Base-by-base conservation (phyloP, 2,329 filamentous ascomycete species). In the Monosporascus sp. region DNA sequence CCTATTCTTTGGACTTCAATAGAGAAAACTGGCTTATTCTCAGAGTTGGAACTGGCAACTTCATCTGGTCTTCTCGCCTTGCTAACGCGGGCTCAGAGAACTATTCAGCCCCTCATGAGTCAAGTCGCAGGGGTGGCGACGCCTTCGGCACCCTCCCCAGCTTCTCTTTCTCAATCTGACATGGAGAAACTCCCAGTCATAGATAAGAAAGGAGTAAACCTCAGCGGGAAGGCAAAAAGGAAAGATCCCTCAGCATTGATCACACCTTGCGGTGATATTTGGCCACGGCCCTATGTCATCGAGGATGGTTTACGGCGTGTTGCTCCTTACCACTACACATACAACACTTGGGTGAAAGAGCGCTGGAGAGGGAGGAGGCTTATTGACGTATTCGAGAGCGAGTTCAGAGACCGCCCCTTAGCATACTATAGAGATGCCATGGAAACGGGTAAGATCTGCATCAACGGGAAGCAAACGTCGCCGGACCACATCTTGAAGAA, bases 271-370 rank as follows among this genome's bases (percentile, higher is more conserved):
- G 66, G 64, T 31, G 68, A 73, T 50, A 59, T 71, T 22, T 79
- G 74, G 76, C 81, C 80, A 8, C 72, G 74, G 52, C 91, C 90
- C 1, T 97, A 97, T 72, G 88, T 87, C 63, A 77, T 96, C 57
- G 87, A 96, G 62, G 86, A 87, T 61, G 91, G 89, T 8, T 74
- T 99, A 56, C 86, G 92, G 49, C 85, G 90, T 58, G 87, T 97
- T 34, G 80, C 79, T 44, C 93, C 93, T 3, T 97, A 99, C 68
- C 84, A 94, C 68, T 97, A 81, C 70, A 97, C 92, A 3, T 97
- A 97, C 77, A 95, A 96, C 67, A 97, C 93, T 0, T 90, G 84
- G 73, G 94, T 89, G 76, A 99, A 97, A 72, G 82, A 96, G 73
- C 81, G 94, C 70, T 99, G 94, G 94, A 82, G 93, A 51, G 89